Evolutionary conservation across 345 rosid genomes (phyloP).

Genomic region (Pistacia vera): DNA sequence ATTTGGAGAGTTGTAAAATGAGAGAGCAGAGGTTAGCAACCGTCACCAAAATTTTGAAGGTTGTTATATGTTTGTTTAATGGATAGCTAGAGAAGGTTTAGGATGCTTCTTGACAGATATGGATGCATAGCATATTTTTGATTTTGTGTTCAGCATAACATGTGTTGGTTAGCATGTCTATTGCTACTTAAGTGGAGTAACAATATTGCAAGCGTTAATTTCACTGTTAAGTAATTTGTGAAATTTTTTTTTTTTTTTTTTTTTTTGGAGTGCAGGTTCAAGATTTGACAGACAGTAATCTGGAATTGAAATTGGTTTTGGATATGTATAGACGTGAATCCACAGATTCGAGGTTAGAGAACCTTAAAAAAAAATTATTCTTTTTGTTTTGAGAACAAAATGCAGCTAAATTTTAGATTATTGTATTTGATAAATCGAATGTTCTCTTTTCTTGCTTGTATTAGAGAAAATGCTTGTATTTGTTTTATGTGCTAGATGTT

Average conservation of each 20-base stretch:
- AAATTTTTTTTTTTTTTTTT: not conserved
- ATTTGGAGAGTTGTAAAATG: not conserved
- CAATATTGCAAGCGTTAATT: not conserved
- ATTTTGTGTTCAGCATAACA: not conserved
- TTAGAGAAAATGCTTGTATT: not conserved
- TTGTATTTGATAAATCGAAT: not conserved
- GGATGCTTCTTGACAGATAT: not conserved
- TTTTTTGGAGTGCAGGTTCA: constrained; percentile 54
- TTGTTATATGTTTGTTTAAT: not conserved
- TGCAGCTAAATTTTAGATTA: not conserved
- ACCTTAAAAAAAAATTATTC: not conserved
- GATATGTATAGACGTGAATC: constrained; percentile 88
- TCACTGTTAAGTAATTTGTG: not conserved
- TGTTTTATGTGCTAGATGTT: not conserved
- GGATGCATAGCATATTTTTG: not conserved
- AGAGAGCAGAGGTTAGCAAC: not conserved
- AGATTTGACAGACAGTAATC: constrained; percentile 62
- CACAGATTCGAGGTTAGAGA: constrained; percentile 67
- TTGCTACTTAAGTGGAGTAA: not conserved
- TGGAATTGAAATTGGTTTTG: constrained; percentile 80
- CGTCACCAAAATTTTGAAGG: not conserved
- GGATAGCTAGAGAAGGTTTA: not conserved
- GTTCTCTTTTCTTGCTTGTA: not conserved
- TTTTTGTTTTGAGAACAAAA: no score
- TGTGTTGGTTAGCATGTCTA: not conserved